These are phyloP conservation scores for Salix arbutifolia DNA, from an alignment of 345 rosid genomes.

Conservation along the genomic window DNA sequence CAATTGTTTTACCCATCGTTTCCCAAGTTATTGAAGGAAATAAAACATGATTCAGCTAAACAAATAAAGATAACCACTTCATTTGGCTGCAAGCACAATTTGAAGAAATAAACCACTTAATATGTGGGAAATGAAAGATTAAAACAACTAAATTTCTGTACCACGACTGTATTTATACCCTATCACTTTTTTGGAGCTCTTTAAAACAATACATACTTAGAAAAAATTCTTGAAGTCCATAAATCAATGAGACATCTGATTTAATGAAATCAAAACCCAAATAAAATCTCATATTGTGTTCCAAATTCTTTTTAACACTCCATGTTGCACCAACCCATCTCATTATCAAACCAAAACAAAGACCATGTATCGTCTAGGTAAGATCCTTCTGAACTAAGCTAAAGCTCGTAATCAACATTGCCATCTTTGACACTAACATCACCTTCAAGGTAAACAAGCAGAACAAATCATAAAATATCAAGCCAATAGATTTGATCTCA, in stretches of 20 bases:
- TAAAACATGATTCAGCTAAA: background rate
- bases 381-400: background rate
- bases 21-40: background rate
- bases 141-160: background rate
- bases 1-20: background rate
- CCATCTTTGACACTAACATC: background rate
- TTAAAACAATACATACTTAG: background rate
- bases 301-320: background rate
- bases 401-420: background rate
- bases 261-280: background rate
- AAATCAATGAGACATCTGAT: background rate
- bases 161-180: background rate
- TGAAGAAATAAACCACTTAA: background rate
- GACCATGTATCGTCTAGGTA: background rate
- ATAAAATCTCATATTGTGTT: background rate
- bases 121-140: background rate
- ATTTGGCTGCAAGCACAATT: background rate
- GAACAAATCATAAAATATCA: background rate
- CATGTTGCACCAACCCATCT: background rate
- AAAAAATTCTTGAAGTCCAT: background rate
- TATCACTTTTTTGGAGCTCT: background rate
- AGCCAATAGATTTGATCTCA: background rate
- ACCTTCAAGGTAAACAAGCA: background rate
- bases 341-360: background rate
- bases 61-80: background rate